Percentiles rank a stretch among this genome's conserved stretches.
phyloP scores from a whole-genome alignment of 2,329 filamentous ascomycete genomes.

The Fusarium sp. region DNA sequence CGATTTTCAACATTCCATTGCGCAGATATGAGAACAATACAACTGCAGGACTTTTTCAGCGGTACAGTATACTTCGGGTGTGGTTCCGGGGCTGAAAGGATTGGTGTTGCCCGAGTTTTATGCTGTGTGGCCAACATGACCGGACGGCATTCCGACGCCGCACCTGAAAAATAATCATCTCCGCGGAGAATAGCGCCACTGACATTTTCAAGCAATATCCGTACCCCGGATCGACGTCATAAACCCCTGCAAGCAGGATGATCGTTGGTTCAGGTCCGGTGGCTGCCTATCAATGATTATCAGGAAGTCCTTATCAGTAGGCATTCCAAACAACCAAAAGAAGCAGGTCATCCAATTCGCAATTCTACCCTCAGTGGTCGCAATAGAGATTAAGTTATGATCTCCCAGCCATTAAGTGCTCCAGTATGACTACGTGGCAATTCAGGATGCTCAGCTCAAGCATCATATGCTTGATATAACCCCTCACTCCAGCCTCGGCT shows the following conservation, averaged over 20 bases:
- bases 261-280: slow-evolving; percentile 5
- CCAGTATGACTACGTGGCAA: slow-evolving; percentile 4
- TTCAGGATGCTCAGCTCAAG: neutral
- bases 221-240: slow-evolving; percentile 39
- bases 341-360: slow-evolving; percentile 21
- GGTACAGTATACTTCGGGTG: slow-evolving; percentile 9
- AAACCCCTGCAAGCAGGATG: slow-evolving; percentile 26
- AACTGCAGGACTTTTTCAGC: neutral
- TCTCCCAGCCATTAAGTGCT: neutral
- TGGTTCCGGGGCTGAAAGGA: slow-evolving; percentile 11
- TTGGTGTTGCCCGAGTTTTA: slow-evolving; percentile 17
- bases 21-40: neutral
- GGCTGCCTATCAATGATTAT: neutral
- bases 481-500: slow-evolving; percentile 8
- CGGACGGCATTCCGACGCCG: slow-evolving; percentile 32
- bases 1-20: neutral
- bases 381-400: neutral
- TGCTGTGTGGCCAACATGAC: slow-evolving; percentile 18
- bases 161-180: slow-evolving; percentile 34
- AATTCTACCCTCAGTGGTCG: slow-evolving; percentile 4
- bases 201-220: slow-evolving; percentile 31
- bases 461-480: slow-evolving; percentile 14
- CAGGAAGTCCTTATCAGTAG: slow-evolving; percentile 8
- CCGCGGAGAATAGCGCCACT: slow-evolving; percentile 37
- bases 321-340: neutral